Evolutionary conservation across 345 rosid species (phyloP), one percentile per base, ranked within the genome.

Genomic region (Pistacia vera): DNA sequence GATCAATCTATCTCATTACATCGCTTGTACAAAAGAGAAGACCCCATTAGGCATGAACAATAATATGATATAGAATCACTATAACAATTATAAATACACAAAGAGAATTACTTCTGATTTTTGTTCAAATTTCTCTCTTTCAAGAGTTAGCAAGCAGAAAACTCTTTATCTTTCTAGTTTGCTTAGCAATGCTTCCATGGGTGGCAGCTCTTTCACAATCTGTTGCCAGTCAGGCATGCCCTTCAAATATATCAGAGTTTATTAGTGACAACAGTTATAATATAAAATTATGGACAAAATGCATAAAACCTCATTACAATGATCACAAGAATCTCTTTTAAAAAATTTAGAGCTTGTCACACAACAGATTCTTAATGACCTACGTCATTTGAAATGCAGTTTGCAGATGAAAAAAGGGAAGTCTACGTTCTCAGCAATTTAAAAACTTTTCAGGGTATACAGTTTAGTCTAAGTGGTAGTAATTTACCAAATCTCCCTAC

Each of bases 141-240:
- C 20, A 63, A 8, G 58, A 55, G 51, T 55, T 70, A 57, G 62
- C 70, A 72, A 80, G 52, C 38, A 58, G 63, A 14, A 35, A n/a
- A 18, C n/a, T 63, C 71, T 64, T 82, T 87, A 95, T 81, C 90
- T 86, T 82, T 93, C 97, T 62, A 95, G 84, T 85, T 92, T 95
- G 83, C 99, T 93, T 20, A 95, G 80, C 79, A 95, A 81, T 33
- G 96, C 94, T 51, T 95, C 97, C 90, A 90, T 84, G 5, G 88
- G 81, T 16, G 97, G 97, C 69, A 93, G 86, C 84, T 93, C 98
- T 73, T 84, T 81, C 70, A 88, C 75, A 60, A 95, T 90, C 85
- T 95, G 90, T 73, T 81, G 83, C 98, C 98, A 92, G 77, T 90
- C 93, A 17, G 98, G 98, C 93, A 92, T 90, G 72, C 98, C 99